A percentile compares a stretch with the other conserved stretches of the same genome.
phyloP scores from a whole-genome alignment of 2,329 filamentous ascomycete genomes.

The Coleophoma eucalyptorum region DNA sequence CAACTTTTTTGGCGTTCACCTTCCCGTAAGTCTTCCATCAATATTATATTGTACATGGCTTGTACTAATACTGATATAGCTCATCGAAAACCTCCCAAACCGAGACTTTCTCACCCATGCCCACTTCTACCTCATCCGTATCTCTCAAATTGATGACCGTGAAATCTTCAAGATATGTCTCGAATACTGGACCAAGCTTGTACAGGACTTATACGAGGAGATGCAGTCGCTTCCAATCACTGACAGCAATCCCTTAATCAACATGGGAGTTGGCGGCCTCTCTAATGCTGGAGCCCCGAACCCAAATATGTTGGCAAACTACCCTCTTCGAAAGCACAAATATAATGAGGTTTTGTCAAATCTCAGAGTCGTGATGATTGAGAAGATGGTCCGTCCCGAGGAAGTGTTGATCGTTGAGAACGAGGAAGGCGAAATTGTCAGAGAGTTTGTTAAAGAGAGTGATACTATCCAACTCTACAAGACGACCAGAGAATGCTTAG shows the following conservation, averaged over 20 bases:
- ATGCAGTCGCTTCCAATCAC: conserved; percentile 96
- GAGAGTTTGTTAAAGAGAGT: conserved; percentile 98
- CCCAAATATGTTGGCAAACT: conserved; percentile 79
- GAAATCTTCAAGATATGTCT: conserved; percentile 99
- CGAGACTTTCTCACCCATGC: conserved; percentile 91
- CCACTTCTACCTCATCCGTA: conserved; percentile 96
- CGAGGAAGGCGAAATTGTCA: conserved; percentile 97
- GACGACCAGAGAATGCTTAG: conserved; percentile 93
- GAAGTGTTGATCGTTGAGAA: conserved; percentile 99
- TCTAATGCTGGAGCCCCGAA: conserved; percentile 82
- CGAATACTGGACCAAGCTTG: conserved; percentile 98
- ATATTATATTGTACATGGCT: not conserved
- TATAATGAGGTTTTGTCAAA: conserved; percentile 94
- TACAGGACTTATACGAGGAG: conserved; percentile 97
- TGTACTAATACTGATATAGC: conserved; percentile 39
- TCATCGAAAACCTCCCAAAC: conserved; percentile 95
- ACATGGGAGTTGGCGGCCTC: conserved; percentile 66
- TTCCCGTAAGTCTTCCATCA: conserved; percentile 55
- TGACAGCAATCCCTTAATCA: conserved; percentile 85
- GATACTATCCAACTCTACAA: conserved; percentile 99
- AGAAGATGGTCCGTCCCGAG: conserved; percentile 98
- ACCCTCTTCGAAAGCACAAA: conserved; percentile 95
- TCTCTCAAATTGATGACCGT: conserved; percentile 96
- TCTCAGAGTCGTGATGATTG: conserved; percentile 95
- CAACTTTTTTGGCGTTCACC: conserved; percentile 94